Base-by-base conservation (phyloP, 805 yeast species). In the Priceomyces carsonii region DNA sequence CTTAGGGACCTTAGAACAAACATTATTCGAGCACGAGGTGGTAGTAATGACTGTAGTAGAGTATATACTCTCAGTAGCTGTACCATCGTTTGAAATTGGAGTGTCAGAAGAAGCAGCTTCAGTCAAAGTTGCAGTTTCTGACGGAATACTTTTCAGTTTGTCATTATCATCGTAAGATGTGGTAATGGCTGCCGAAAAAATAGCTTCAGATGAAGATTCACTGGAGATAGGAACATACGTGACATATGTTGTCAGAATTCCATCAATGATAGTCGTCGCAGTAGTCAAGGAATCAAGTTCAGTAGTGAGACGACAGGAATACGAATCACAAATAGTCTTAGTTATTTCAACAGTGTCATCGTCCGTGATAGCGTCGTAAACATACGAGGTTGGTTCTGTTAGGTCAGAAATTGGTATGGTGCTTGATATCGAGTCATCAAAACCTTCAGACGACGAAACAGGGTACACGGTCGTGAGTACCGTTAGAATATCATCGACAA, bases 401-500 rank as follows among this genome's bases (percentile, higher is more conserved):
- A 24, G 16, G 27, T 22, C 15, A 22, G 16, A 18, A 2, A 35
- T 6, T 8, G 30, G 12, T 6, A 13, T 9, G 6, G n/a, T 21
- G 5, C 17, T 19, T 9, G 25, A 10, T 10, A 15, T 14, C 6
- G 20, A 7, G 19, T 15, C 19, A 13, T 8, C 31, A 8, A 7
- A 8, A 12, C n/a, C 25, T 16, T 14, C 12, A 4, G 30, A 22
- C 9, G 40, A 30, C 14, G 43, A 18, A 24, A 42, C 48, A 12
- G 69, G 71, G 10, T 55, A 43, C 4, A 43, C 62, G 6, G 65
- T 56, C 18, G 65, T 61, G 28, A 61, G 33, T 6, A 63, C 65
- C 12, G 73, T 66, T 47, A 61, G 54, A 14, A 62, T 40, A 20
- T 73, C 73, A 36, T 67, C 59, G 5, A 63, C 55, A 6, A 63